Conservation (phyloP, 768 basidiomycete genomes). For the Nidularia pulvinata region DNA sequence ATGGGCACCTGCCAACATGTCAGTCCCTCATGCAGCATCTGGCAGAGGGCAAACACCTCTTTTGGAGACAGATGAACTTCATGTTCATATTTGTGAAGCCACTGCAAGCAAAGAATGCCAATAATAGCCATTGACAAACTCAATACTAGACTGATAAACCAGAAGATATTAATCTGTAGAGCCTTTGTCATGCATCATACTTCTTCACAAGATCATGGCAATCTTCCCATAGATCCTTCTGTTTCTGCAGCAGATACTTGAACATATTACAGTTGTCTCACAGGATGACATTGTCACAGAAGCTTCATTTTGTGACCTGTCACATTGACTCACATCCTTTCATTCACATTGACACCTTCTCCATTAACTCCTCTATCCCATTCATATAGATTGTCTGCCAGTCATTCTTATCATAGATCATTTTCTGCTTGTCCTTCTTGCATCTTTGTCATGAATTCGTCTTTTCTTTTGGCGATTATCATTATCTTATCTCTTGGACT, state of each 20-base stretch:
- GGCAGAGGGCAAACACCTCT: conserved; percentile 10
- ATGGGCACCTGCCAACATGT: conserved; percentile 14
- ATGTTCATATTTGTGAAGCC: conserved; percentile 17
- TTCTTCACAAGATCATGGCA: background rate
- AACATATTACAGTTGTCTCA: background rate
- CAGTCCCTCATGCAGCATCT: conserved; percentile 17
- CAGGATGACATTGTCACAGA: too few species aligned
- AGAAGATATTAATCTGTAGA: conserved; percentile 12
- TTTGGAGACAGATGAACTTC: conserved; percentile 7
- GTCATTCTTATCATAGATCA: too few species aligned
- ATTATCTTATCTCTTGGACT: too few species aligned
- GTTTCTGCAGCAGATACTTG: background rate
- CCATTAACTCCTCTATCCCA: too few species aligned
- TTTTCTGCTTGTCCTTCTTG: too few species aligned
- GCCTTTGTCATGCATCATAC: background rate
- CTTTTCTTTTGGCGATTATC: too few species aligned
- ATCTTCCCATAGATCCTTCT: background rate
- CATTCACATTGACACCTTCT: too few species aligned
- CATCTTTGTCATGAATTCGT: too few species aligned
- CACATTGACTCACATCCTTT: too few species aligned
- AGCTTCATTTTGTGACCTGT: too few species aligned
- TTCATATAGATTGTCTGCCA: too few species aligned
- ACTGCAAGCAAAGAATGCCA: conserved; percentile 17
- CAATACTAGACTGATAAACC: conserved; percentile 16
- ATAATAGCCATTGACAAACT: conserved; percentile 14